Evolutionary conservation across 2,329 filamentous ascomycete genomes (phyloP), one percentile per base, ranked within the genome.

Genomic region (Chalara sp.): DNA sequence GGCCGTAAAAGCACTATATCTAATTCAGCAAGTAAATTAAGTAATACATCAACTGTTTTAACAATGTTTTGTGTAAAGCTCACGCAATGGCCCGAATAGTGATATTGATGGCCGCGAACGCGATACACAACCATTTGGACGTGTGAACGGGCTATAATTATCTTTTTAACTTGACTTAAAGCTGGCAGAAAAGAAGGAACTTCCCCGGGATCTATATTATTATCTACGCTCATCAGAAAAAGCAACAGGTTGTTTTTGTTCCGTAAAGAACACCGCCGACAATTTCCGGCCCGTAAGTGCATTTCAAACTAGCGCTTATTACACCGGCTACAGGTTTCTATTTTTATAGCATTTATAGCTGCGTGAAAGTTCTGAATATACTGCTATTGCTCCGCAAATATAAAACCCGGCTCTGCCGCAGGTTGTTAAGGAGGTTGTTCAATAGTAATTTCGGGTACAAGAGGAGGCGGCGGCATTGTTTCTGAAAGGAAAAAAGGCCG

Each of bases 151-250:
- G 6, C 21, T 39, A 8, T 28, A 31, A 21, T 33, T 4, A n/a
- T n/a, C 28, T 48, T 3, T 43, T 53, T 57, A 10, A 10, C 35
- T 39, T 10, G 35, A n/a, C 35, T 39, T 11, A 13, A 39, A 13
- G 35, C 13, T 39, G 13, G 35, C 35, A 39, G 3, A 3, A 2
- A 39, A 13, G 35, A 39, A 21, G 21, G 21, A 21, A 21, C 21
- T 21, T n/a, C 21, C 21, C 21, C 21, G 3, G 21, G 35, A 13
- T 39, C 35, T 3, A 39, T 39, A 13, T 39, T 39, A 13, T 39
- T 39, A 13, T 39, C 35, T 3, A 13, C 35, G 35, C 10, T 11
- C 35, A 39, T 11, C 13, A 11, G 3, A 13, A 39, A 39, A 39
- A 3, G 35, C 3, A 13, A 10, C 13, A 2, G 10, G 35, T 10